Base-by-base conservation (phyloP, 1,139 yeast genomes). In the Suhomyces terraborum region DNA sequence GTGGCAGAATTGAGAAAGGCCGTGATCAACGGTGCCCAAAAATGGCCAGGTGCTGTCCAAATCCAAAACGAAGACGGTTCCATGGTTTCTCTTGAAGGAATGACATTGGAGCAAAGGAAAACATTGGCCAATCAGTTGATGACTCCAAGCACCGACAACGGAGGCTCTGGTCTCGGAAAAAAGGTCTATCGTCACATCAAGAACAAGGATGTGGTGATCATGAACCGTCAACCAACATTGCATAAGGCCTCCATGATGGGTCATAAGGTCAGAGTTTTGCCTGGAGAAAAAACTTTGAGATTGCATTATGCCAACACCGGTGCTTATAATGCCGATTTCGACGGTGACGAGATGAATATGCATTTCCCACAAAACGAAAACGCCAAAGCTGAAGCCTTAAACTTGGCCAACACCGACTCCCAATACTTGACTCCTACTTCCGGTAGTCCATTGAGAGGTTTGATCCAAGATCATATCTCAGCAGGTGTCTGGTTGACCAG, bases 221-320 rank as follows among this genome's bases (percentile, higher is more conserved):
- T 94, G 98, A 94, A 94, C 71, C 89, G 99, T 73, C 99, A 94
- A 73, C 98, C 99, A 38, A 91, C 98, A 17, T 78, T 94, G 64
- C 99, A 94, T 73, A 94, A 94, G 69, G 98, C 98, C 39, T 94
- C 98, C 21, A 94, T 94, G 96, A 94, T 94, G 99, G 98, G 98
- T 54, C 99, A 94, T 69, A 88, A 85, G 61, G 98, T 93, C 34
- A 80, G 97, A 57, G 98, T 94, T 28, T 75, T 94, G 55, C 98
- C 98, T 3, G 95, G 96, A 47, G 98, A 94, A 62, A 94, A 94
- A 73, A 94, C 98, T 4, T 75, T 94, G 55, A 81, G 99, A 62
- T 76, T 94, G 65, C 99, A 94, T 66, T 94, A 94, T 66, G 98
- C 99, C 54, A 94, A 94, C 64, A 94, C 98, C 35, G 98, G 98